Evolutionary conservation across 176 grass and related monocot genomes (phyloP).

Genomic region (Alopecurus myosuroides): DNA sequence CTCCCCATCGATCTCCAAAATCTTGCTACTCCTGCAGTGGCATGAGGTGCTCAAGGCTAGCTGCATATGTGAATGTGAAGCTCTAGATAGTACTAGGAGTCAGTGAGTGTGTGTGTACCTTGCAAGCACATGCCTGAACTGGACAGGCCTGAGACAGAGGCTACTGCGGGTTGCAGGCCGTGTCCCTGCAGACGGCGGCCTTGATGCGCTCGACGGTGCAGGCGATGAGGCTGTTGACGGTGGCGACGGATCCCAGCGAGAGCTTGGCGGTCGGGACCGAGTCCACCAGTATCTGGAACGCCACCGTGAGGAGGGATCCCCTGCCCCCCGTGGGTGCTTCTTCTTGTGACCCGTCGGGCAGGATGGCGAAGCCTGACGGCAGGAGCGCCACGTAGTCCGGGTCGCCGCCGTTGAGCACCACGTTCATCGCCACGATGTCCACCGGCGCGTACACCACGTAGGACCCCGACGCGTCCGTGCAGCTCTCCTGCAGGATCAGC

Average conservation of each 20-base stretch:
- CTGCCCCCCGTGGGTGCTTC: not conserved
- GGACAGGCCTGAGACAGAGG: not conserved
- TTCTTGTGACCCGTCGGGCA: conserved; percentile 55
- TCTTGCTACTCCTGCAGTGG: conserved; percentile 31
- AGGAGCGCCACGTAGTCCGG: conserved; percentile 84
- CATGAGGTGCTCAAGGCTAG: not conserved
- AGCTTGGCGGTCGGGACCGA: conserved; percentile 83
- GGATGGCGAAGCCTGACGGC: conserved; percentile 83
- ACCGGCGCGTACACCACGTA: conserved; percentile 91
- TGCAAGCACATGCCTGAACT: not conserved
- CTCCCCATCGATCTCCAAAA: conserved; percentile 48
- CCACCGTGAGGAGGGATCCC: conserved; percentile 76
- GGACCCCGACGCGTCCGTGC: conserved; percentile 74
- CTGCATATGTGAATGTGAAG: not conserved
- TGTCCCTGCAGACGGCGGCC: conserved; percentile 66
- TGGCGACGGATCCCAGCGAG: conserved; percentile 83
- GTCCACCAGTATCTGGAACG: conserved; percentile 94
- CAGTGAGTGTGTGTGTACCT: not conserved
- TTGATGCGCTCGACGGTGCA: conserved; percentile 93
- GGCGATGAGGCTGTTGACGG: conserved; percentile 89
- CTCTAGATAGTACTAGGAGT: not conserved
- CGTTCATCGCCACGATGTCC: conserved; percentile 88
- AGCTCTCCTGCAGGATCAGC: conserved; percentile 98
- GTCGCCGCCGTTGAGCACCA: conserved; percentile 92
- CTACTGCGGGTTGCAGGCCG: conserved; percentile 37